Evolutionary conservation across 2,329 filamentous ascomycete species (phyloP).

Genomic region (Paecilomyces variotii): DNA sequence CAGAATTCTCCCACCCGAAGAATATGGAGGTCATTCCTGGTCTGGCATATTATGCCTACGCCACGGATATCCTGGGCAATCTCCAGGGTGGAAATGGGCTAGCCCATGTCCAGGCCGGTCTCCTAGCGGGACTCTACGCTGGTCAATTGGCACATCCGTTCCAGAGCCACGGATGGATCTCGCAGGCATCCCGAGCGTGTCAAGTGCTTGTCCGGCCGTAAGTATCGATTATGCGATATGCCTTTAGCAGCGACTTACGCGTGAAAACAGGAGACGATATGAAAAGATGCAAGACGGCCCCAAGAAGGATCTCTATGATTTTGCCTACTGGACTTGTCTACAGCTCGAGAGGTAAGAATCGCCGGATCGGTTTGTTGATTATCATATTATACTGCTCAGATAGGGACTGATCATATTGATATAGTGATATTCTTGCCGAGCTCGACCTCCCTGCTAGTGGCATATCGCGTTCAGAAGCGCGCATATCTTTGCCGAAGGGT

Average conservation of each 20-base stretch:
- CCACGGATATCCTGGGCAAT: slow-evolving; percentile 76
- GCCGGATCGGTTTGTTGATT: background rate
- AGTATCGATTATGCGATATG: slow-evolving; percentile 26
- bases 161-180: slow-evolving; percentile 71
- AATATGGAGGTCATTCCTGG: slow-evolving; percentile 86
- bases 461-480: slow-evolving; percentile 48
- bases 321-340: slow-evolving; percentile 88
- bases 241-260: slow-evolving; percentile 4
- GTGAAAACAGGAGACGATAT: slow-evolving; percentile 23
- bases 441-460: slow-evolving; percentile 58
- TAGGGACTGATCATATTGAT: slow-evolving; percentile 2
- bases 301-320: slow-evolving; percentile 55
- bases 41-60: slow-evolving; percentile 79
- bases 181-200: slow-evolving; percentile 50
- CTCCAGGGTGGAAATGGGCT: slow-evolving; percentile 71
- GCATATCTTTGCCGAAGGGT: slow-evolving; percentile 33
- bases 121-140: slow-evolving; percentile 81
- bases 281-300: slow-evolving; percentile 19
- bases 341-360: slow-evolving; percentile 71
- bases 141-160: slow-evolving; percentile 80
- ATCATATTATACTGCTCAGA: background rate
- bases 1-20: slow-evolving; percentile 26
- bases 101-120: slow-evolving; percentile 73
- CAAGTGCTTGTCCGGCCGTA: slow-evolving; percentile 70
- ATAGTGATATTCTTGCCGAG: slow-evolving; percentile 83